Conservation (phyloP, 306 rosid species). For the Castanea crenata region DNA sequence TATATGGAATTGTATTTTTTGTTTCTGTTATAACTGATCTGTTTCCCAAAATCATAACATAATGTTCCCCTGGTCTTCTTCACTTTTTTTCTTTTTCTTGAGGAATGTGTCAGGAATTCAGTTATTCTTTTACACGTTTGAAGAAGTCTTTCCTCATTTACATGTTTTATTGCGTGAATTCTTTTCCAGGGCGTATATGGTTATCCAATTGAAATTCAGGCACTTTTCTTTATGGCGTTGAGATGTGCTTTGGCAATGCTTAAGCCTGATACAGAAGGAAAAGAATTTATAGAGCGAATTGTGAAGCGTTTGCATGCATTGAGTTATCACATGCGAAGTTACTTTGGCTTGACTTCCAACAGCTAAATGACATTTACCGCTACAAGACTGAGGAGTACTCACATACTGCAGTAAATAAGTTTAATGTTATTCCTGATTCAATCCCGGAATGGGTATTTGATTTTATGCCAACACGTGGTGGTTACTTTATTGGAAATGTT, state of each 20-base stretch:
- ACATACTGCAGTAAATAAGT: constrained; percentile 92
- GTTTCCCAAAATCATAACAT: not conserved
- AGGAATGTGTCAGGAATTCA: not conserved
- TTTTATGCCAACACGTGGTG: constrained; percentile 88
- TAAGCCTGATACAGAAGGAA: constrained; percentile 77
- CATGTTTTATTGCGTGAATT: constrained; percentile 1
- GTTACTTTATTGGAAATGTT: constrained; percentile 89
- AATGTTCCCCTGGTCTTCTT: not conserved
- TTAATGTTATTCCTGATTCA: constrained; percentile 91
- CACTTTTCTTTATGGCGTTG: constrained; percentile 89
- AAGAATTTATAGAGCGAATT: constrained; percentile 75
- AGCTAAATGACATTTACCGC: constrained; percentile 84
- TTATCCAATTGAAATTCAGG: constrained; percentile 92
- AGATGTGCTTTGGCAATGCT: constrained; percentile 73
- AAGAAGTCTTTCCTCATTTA: not conserved
- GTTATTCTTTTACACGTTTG: not conserved
- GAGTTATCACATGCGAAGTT: constrained; percentile 81
- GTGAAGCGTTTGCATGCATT: constrained; percentile 89
- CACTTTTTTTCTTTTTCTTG: not conserved
- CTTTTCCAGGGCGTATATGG: constrained; percentile 81
- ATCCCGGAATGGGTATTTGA: constrained; percentile 93
- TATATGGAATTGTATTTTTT: not conserved
- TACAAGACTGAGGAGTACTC: constrained; percentile 95
- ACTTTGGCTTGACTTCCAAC: constrained; percentile 95
- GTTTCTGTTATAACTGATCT: not conserved